Evolutionary conservation across 148 eudicot species (phyloP), one percentile per base, ranked within the genome.

Genomic region (Silene uniflora): DNA sequence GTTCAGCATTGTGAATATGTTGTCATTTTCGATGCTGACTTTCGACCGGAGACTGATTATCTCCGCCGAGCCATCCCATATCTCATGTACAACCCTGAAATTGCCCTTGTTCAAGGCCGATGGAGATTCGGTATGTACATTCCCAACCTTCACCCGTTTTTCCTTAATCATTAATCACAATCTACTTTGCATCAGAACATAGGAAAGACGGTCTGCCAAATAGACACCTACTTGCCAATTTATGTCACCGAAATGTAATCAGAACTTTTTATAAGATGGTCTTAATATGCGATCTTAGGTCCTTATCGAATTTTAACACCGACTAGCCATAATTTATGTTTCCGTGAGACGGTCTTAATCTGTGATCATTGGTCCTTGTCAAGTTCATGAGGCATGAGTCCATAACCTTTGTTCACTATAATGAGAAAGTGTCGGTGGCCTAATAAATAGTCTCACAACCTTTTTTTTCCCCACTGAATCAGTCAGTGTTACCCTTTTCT

Each of bases 21-120:
- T 0, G 94, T 86, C 4, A 93, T 93, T 56, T 91, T 93, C 54
- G 98, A 93, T 46, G 98, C 98, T 5, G 98, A 93, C 80, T 93
- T 93, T 65, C 88, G 91, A 8, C 98, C 98, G 0, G 97, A 93
- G 46, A 89, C 94, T 1, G 97, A 93, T 72, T 93, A 81, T 44
- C 94, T 93, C 76, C 83, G 82, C 0, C 88, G 89, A 44, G 86
- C 97, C 27, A 89, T 93, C 55, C 98, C 98, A 0, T 88, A 86
- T 55, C 85, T 93, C 18, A 77, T 83, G 71, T 84, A 88, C 83
- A 93, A 93, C 64, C 84, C 92, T 0, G 81, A 89, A 13, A 78
- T 93, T 22, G 98, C 94, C 63, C 91, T 93, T 4, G 89, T 93
- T 47, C 98, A 93, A 77, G 97, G 85, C 27, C 90, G 98, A 1